Evolutionary conservation across 2,329 filamentous ascomycete genomes (phyloP).

Genomic region (Aureobasidium uvarum): DNA sequence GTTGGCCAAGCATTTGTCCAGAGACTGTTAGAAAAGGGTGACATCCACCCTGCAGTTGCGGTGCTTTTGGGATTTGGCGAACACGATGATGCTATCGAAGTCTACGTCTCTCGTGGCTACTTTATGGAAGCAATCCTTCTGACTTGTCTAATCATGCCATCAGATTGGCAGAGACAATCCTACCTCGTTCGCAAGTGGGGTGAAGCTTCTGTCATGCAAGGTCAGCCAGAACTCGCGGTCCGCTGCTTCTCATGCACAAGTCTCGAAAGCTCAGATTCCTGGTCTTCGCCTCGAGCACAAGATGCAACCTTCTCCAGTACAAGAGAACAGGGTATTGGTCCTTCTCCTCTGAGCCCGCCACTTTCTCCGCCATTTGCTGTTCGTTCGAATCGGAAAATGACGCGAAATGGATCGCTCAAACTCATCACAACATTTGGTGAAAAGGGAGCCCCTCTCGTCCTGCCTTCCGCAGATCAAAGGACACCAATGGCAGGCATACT

Average conservation of each 20-base stretch:
- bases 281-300: constrained; percentile 79
- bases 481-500: constrained; percentile 65
- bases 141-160: constrained; percentile 75
- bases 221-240: constrained; percentile 86
- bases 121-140: constrained; percentile 93
- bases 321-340: constrained; percentile 42
- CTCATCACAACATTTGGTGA: constrained; percentile 86
- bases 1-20: constrained; percentile 89
- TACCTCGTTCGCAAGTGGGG: constrained; percentile 93
- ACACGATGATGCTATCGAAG: constrained; percentile 89
- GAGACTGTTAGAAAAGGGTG: constrained; percentile 81
- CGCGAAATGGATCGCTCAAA: constrained; percentile 81
- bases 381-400: constrained; percentile 54
- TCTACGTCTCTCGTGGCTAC: constrained; percentile 86
- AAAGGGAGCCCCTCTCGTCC: constrained; percentile 62
- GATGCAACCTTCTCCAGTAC: constrained; percentile 58
- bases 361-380: constrained; percentile 68
- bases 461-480: constrained; percentile 35
- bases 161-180: constrained; percentile 87
- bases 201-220: constrained; percentile 81
- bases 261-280: constrained; percentile 78
- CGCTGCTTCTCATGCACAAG: constrained; percentile 91
- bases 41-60: constrained; percentile 87
- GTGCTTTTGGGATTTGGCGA: constrained; percentile 92
- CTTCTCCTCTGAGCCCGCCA: constrained; percentile 60